These are phyloP conservation scores for Colletotrichum sublineola DNA, from an alignment of 2,329 filamentous ascomycete species.

Conservation along the genomic window DNA sequence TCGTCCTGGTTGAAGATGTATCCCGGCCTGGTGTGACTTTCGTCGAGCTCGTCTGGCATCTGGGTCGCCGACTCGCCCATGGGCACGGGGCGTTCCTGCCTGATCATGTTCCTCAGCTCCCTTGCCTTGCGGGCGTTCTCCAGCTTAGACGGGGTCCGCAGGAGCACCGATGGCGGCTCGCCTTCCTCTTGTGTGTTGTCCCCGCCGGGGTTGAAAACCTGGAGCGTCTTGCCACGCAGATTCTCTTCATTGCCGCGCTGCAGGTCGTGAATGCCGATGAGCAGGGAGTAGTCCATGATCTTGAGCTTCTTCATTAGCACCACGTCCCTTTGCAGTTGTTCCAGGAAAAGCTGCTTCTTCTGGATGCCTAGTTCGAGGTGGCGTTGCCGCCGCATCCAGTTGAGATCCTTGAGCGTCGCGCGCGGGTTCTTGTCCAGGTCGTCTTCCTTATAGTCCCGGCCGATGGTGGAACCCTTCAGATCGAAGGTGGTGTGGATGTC, in stretches of 20 bases:
- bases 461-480: constrained; percentile 95
- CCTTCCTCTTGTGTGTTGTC: constrained; percentile 71
- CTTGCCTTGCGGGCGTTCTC: constrained; percentile 92
- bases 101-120: constrained; percentile 92
- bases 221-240: constrained; percentile 86
- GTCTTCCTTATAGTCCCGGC: constrained; percentile 90
- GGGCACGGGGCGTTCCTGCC: constrained; percentile 91
- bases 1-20: constrained; percentile 95
- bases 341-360: constrained; percentile 89
- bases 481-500: constrained; percentile 99
- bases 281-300: constrained; percentile 98
- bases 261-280: constrained; percentile 94
- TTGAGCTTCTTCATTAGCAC: constrained; percentile 86
- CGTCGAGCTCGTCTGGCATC: constrained; percentile 91
- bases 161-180: constrained; percentile 73
- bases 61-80: constrained; percentile 85
- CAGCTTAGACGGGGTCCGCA: constrained; percentile 92
- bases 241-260: constrained; percentile 95
- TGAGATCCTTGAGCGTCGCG: constrained; percentile 95
- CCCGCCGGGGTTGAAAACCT: constrained; percentile 93
- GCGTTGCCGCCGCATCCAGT: constrained; percentile 90
- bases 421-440: constrained; percentile 89
- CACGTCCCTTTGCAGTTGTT: constrained; percentile 91
- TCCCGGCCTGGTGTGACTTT: constrained; percentile 76
- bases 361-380: constrained; percentile 89